phyloP scores from a whole-genome alignment of 1,284 basidiomycete species.

The Neonothopanus nambi region DNA sequence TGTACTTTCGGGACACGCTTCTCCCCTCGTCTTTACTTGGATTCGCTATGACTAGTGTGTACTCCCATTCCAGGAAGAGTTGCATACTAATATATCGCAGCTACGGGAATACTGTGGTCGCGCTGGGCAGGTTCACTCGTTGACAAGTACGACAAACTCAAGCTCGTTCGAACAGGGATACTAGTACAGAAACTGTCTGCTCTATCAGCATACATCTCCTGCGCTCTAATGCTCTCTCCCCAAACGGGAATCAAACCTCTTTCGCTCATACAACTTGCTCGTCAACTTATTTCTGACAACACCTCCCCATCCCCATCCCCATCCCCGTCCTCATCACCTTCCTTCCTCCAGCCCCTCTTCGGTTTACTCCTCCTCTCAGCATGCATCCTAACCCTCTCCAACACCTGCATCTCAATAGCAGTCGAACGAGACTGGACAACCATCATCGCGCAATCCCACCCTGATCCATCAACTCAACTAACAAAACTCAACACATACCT shows the following conservation, averaged over 20 bases:
- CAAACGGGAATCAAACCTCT: constrained; percentile 8
- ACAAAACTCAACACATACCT: constrained; percentile 40
- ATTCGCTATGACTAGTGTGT: constrained; percentile 25
- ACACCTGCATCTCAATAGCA: constrained; percentile 47
- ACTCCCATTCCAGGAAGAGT: neutral
- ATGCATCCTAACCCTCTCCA: constrained; percentile 42
- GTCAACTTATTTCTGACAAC: constrained; percentile 21
- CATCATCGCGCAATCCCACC: constrained; percentile 33
- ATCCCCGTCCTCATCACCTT: neutral
- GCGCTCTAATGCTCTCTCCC: constrained; percentile 30
- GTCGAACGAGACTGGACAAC: constrained; percentile 63
- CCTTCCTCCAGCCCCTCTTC: constrained; percentile 25
- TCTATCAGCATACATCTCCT: constrained; percentile 37
- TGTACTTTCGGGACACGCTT: constrained; percentile 47
- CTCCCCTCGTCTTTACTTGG: constrained; percentile 50
- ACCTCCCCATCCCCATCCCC: neutral
- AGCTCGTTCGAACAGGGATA: constrained; percentile 43
- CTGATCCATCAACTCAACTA: constrained; percentile 27
- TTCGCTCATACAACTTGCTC: constrained; percentile 22
- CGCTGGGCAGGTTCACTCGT: constrained; percentile 45
- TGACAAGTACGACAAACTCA: constrained; percentile 40
- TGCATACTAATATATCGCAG: constrained; percentile 3
- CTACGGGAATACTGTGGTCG: constrained; percentile 35
- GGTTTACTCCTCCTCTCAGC: constrained; percentile 40
- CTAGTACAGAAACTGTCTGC: constrained; percentile 45